Conservation (phyloP, 805 yeast species). For the Jamesozyma jinghongensis region DNA sequence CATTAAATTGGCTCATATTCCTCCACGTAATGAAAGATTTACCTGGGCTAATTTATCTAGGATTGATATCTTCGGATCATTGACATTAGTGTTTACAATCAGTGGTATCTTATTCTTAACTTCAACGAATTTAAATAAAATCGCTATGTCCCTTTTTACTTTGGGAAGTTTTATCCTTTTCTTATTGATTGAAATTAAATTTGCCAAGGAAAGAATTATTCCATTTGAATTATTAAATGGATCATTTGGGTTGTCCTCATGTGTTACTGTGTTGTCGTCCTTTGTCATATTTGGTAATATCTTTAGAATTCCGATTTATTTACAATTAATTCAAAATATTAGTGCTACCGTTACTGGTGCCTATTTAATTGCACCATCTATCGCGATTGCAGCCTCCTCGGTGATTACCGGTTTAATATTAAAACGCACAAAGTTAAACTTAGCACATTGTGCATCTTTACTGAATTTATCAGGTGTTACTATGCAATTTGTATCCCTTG, state of each 20-base stretch:
- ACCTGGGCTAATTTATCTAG: slow-evolving; percentile 41
- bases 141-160: slow-evolving; percentile 28
- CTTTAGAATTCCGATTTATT: slow-evolving; percentile 52
- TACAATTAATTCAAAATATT: slow-evolving; percentile 43
- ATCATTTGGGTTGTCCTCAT: slow-evolving; percentile 45
- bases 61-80: slow-evolving; percentile 61
- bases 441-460: slow-evolving; percentile 24
- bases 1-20: slow-evolving; percentile 41
- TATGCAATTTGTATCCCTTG: slow-evolving; percentile 19
- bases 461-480: slow-evolving; percentile 17
- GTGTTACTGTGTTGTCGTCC: slow-evolving; percentile 39
- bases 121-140: slow-evolving; percentile 39
- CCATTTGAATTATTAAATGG: slow-evolving; percentile 47
- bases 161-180: slow-evolving; percentile 28
- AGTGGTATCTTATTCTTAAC: slow-evolving; percentile 39
- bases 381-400: slow-evolving; percentile 46
- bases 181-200: slow-evolving; percentile 29
- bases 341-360: slow-evolving; percentile 47
- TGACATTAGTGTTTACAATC: slow-evolving; percentile 47
- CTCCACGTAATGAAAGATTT: slow-evolving; percentile 38
- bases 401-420: slow-evolving; percentile 43
- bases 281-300: slow-evolving; percentile 39
- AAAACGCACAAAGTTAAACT: slow-evolving; percentile 28
- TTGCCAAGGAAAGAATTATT: slow-evolving; percentile 45
- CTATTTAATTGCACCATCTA: slow-evolving; percentile 46